phyloP scores from a whole-genome alignment of 108 stramenopile species.

The Cylindrotheca closterium region DNA sequence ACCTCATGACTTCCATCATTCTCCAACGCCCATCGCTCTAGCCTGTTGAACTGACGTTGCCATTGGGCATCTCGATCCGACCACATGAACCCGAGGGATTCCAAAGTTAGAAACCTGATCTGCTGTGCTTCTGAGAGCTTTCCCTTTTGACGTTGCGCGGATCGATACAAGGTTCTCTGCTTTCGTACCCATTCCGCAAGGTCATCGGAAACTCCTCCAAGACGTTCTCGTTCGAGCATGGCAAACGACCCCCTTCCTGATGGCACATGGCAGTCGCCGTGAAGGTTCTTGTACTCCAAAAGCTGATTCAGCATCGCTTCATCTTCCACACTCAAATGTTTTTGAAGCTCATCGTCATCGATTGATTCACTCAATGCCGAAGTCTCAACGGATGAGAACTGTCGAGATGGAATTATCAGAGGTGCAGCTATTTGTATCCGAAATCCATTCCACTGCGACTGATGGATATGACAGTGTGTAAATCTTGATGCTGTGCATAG shows the following conservation, averaged over 20 bases:
- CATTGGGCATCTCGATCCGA: constrained; percentile 26
- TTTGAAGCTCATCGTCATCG: not conserved
- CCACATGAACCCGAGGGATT: constrained; percentile 40
- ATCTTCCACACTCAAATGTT: constrained; percentile 10
- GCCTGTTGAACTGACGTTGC: constrained; percentile 31
- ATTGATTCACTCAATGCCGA: too few relatives aligned
- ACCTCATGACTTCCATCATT: constrained; percentile 9
- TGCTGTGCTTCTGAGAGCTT: not conserved
- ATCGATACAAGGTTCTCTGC: constrained; percentile 23
- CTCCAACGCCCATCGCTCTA: not conserved
- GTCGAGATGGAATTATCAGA: too few relatives aligned
- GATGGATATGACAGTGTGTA: too few relatives aligned
- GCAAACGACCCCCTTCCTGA: constrained; percentile 13
- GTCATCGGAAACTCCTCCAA: constrained; percentile 16
- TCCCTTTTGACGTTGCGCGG: not conserved
- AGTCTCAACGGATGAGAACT: too few relatives aligned
- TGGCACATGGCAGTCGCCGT: constrained; percentile 42
- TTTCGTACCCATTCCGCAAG: constrained; percentile 29
- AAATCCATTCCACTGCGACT: too few relatives aligned
- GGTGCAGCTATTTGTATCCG: too few relatives aligned
- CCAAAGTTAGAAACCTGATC: constrained; percentile 14
- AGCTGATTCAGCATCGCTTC: constrained; percentile 22
- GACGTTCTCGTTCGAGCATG: constrained; percentile 4
- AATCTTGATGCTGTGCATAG: too few relatives aligned
- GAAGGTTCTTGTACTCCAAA: constrained; percentile 27